Evolutionary conservation across 805 yeast species (phyloP).

Genomic region (Blastobotrys attinorum): DNA sequence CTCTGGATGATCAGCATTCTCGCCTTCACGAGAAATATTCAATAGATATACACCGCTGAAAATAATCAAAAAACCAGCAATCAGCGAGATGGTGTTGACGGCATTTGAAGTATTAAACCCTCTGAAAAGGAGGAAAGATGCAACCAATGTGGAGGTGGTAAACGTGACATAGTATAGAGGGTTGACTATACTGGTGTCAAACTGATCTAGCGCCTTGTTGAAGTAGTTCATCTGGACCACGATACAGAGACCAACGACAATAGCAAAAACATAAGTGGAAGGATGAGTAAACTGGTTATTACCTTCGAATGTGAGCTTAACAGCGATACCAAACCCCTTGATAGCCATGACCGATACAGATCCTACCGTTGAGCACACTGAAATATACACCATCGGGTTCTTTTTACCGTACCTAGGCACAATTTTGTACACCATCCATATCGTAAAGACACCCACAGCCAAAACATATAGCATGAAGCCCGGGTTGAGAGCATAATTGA

Average conservation of each 20-base stretch:
- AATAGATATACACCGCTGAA: conserved; percentile 81
- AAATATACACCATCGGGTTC: conserved; percentile 82
- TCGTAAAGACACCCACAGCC: conserved; percentile 56
- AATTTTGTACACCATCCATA: conserved; percentile 72
- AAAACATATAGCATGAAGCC: conserved; percentile 57
- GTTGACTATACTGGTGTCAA: conserved; percentile 86
- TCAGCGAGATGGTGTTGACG: conserved; percentile 69
- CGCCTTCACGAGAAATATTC: conserved; percentile 55
- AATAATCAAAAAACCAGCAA: conserved; percentile 79
- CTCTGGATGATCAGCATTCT: conserved; percentile 25
- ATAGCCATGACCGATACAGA: conserved; percentile 86
- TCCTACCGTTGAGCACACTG: conserved; percentile 85
- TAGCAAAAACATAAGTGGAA: conserved; percentile 73
- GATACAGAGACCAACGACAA: conserved; percentile 74
- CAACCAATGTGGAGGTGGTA: conserved; percentile 79
- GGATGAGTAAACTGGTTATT: conserved; percentile 81
- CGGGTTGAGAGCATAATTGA: conserved; percentile 71
- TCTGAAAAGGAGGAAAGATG: conserved; percentile 76
- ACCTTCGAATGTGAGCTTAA: conserved; percentile 75
- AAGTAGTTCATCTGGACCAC: conserved; percentile 89
- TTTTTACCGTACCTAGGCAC: conserved; percentile 74
- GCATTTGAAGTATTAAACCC: conserved; percentile 82
- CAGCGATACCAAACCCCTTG: conserved; percentile 88
- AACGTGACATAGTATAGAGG: conserved; percentile 87
- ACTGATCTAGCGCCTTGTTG: conserved; percentile 88